Base-by-base conservation (phyloP, 768 basidiomycete species). In the Pseudohyphozyma bogoriensis region DNA sequence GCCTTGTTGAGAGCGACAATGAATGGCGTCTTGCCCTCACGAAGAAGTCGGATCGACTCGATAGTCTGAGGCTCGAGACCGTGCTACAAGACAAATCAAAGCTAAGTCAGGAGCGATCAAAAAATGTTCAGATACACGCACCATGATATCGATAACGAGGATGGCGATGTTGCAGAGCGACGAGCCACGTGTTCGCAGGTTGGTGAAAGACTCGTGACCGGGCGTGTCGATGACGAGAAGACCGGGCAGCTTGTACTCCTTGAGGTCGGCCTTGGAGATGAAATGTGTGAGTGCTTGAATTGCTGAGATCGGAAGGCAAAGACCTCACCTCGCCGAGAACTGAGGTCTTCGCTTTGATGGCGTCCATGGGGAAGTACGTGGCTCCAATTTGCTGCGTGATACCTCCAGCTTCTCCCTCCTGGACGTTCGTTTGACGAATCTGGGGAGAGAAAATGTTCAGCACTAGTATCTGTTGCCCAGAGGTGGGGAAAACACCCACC, bases 321-420 rank as follows among this genome's bases (percentile, higher is more conserved):
- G 29, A 58, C 73, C n/a, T 56, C 65, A 84, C 89, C 75, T 81
- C 85, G 76, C 96, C 93, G 77, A 97, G 76, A n/a, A 96, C 91
- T 18, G 79, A 79, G 9, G 95, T 97, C 79, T 97, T 97, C 42
- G 81, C 81, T 76, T 84, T 83, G 74, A 99, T 95, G 10, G 93
- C 92, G 8, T 89, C 87, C 35, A 86, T 85, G 37, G 95, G 95
- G 83, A 99, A 97, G 78, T 92, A 99, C 0, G 95, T 97, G 26
- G 95, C 95, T 79, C 95, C 95, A 67, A 99, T 99, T 74, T 99
- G 95, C 74, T 97, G 95, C 0, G 95, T 99, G 74, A 99, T 99
- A 77, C 95, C 95, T 67, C 95, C 95, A 4, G 95, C 95, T 81
- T 99, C 95, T 56, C 95, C 95, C 73, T 96, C 95, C 75, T 96